Percentiles rank a stretch among this genome's conserved stretches.
phyloP scores from a whole-genome alignment of 208 protist genomes.

The Trichomonas gallinae region DNA sequence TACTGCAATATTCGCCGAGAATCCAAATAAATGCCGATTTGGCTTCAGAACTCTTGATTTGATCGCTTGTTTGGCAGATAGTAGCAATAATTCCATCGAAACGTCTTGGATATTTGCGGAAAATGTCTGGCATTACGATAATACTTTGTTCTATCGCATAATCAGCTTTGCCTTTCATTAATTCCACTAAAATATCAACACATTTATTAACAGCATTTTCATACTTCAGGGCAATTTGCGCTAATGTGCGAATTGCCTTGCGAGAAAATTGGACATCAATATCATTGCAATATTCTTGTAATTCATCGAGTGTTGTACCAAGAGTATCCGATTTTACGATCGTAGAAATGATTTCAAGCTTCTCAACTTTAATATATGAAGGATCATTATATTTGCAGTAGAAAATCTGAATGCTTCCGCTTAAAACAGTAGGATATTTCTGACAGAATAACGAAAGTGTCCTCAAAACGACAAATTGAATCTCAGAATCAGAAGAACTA shows the following conservation, averaged over 20 bases:
- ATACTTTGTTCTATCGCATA: constrained; percentile 83
- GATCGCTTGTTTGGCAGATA: constrained; percentile 71
- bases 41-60: background rate
- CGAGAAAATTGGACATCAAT: constrained; percentile 89
- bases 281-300: constrained; percentile 76
- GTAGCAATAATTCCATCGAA: constrained; percentile 31
- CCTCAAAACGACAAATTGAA: constrained; percentile 91
- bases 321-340: constrained; percentile 66
- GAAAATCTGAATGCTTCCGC: constrained; percentile 65
- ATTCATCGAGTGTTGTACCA: constrained; percentile 62
- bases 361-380: constrained; percentile 92
- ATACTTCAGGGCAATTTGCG: constrained; percentile 86
- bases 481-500: constrained; percentile 69
- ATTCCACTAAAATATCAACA: constrained; percentile 65
- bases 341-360: constrained; percentile 79
- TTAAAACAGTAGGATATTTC: constrained; percentile 48
- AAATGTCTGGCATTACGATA: constrained; percentile 84
- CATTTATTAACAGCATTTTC: constrained; percentile 65
- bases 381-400: constrained; percentile 93
- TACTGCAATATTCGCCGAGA: constrained; percentile 69
- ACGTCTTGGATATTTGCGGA: constrained; percentile 72
- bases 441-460: constrained; percentile 95
- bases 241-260: constrained; percentile 76
- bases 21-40: constrained; percentile 13
- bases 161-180: constrained; percentile 66